Conservation (phyloP, 371 early-diverging fungal genomes). For the Funneliformis caledonium region DNA sequence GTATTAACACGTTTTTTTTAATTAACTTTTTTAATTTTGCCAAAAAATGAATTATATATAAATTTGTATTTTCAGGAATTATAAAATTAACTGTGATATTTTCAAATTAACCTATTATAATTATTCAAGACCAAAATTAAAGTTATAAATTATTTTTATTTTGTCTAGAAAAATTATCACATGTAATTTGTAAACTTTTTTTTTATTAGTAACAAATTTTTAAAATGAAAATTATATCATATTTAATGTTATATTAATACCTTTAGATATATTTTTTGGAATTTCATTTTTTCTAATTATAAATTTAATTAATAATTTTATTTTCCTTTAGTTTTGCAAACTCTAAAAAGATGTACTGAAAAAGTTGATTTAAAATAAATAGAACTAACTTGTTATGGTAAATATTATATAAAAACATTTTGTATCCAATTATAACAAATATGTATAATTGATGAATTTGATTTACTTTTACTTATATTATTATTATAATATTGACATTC, state of each 20-base stretch:
- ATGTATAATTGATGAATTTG: neutral
- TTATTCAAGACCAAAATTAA: neutral
- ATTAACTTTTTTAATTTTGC: conserved; percentile 11
- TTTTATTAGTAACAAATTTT: neutral
- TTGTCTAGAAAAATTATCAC: conserved; percentile 6
- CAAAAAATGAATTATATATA: conserved; percentile 2
- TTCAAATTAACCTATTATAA: neutral
- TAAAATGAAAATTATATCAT: neutral
- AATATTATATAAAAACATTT: conserved; percentile 4
- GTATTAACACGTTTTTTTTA: neutral
- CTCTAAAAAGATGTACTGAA: conserved; percentile 4
- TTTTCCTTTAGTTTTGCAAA: neutral
- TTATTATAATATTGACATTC: conserved; percentile 27
- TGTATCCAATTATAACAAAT: conserved; percentile 22
- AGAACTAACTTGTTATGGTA: neutral
- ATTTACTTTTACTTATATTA: neutral
- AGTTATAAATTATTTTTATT: conserved; percentile 24
- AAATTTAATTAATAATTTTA: neutral
- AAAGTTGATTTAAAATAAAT: neutral
- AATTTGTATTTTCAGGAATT: neutral
- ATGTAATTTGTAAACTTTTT: conserved; percentile 12
- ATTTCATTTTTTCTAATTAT: neutral
- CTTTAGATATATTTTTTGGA: neutral
- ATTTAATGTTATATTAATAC: neutral
- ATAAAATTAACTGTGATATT: conserved; percentile 15